Conservation (phyloP, 208 protist species). For the Sergeia podlipaevii region DNA sequence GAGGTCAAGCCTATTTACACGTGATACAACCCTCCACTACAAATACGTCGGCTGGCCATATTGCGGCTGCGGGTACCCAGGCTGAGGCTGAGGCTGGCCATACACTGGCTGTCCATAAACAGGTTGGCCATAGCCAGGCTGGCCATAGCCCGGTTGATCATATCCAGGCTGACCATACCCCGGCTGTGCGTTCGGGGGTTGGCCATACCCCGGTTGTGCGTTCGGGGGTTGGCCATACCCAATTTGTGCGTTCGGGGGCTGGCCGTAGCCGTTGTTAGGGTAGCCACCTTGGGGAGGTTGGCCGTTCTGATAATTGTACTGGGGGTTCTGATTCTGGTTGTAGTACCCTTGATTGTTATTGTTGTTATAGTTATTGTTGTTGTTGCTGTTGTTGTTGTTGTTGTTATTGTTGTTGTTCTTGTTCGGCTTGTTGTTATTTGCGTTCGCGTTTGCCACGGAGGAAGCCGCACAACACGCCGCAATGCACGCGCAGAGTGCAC, state of each 20-base stretch:
- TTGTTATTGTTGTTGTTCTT: constrained; percentile 2
- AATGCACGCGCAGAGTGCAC: constrained; percentile 12
- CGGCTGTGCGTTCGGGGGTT: too few species aligned
- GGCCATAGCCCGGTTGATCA: too few species aligned
- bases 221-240: background rate
- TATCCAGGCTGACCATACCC: background rate
- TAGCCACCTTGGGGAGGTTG: constrained; percentile 1
- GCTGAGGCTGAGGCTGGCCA: too few species aligned
- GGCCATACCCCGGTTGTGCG: background rate
- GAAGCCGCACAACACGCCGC: constrained; percentile 12
- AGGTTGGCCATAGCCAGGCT: too few species aligned
- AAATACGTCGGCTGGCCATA: too few species aligned
- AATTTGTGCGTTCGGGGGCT: background rate
- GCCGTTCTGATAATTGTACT: background rate
- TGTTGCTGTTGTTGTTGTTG: constrained; percentile 6
- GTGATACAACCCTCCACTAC: too few species aligned
- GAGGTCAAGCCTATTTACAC: too few species aligned
- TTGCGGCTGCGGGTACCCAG: too few species aligned
- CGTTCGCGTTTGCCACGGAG: background rate
- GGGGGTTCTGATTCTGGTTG: background rate
- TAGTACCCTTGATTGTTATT: background rate
- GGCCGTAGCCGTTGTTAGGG: constrained; percentile 4
- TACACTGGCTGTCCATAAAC: too few species aligned
- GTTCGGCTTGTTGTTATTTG: constrained; percentile 1
- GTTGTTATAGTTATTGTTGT: constrained; percentile 2